Evolutionary conservation across 2,329 filamentous ascomycete genomes (phyloP), one percentile per base, ranked within the genome.

Genomic region (Sclerotiophoma versabilis): DNA sequence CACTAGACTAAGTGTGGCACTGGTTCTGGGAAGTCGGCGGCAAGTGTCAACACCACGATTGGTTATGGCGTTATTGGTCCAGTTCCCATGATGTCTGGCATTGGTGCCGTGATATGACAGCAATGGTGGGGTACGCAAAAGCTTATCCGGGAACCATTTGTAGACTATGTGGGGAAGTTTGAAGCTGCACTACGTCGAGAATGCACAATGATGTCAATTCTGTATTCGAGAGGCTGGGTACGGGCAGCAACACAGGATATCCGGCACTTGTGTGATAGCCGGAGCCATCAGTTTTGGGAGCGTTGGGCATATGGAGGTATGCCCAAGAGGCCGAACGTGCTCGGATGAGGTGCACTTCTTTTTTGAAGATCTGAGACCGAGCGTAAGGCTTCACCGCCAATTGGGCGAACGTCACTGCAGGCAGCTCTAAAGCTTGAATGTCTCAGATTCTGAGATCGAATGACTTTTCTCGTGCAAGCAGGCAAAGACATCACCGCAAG

Each of bases 141-240:
- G 46, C 46, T 55, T 50, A 42, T 27, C 30, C 19, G 19, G 22
- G 11, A 26, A 38, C 25, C 26, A 36, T 19, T 4, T 49, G 45
- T 49, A 49, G 34, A 43, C 52, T 36, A 55, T 42, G 53, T 56
- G 53, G 46, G 43, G 46, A 43, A 20, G 3, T 25, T 27, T 33
- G 12, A 15, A 45, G 37, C 20, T 11, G 39, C 22, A 19, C 26
- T 4, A 45, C 22, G 32, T 10, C 34, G 25, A 14, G 5, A 12
- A 49, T 41, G 53, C 53, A 51, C 47, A 29, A 56, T 56, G 53
- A 56, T 56, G 53, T 56, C 53, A 56, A 38, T 4, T 12, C 23
- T 4, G 19, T 23, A 30, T 26, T 46, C 9, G 20, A 41, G 33
- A 38, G 30, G 25, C 43, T 48, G 27, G 32, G 14, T 33, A 45